Evolutionary conservation across 73 alveolate species (phyloP), one percentile per base, ranked within the genome.

Genomic region (Paramecium bursaria): DNA sequence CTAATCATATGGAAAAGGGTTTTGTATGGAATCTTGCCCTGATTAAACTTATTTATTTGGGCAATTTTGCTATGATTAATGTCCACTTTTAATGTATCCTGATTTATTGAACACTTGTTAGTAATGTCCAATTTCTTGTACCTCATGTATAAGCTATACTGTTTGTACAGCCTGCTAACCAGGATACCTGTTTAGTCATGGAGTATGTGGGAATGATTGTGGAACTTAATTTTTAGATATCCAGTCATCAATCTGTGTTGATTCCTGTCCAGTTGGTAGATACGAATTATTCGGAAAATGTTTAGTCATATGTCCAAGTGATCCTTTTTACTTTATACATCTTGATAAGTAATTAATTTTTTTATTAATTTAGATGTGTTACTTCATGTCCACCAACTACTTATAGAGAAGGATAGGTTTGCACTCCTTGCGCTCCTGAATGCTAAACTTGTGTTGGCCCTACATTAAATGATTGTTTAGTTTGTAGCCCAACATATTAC

Each of bases 381-480:
- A 22, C 23, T 51, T 19, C 42, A 51, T 51, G 74, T 21, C 74
- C 74, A 10, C 11, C 3, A 1, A 21, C 22, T 51, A 51, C 74
- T 26, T 51, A 11, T 22, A 25, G 27, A 10, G 27, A 51, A 2
- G 13, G 27, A 0, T 51, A 51, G 27, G 17, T 26, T 26, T 51
- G 74, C 27, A 2, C 27, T 13, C 46, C 23, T 51, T 51, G 74
- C 13, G 74, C 23, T 51, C 10, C 27, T 13, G 23, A 33, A 51
- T 51, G 74, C 13, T 51, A 11, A 19, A 21, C 46, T 2, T 51
- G 74, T 51, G 27, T 51, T 21, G 74, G 74, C 3, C 74, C 74
- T 26, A 11, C 23, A 22, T 9, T 9, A 11, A 15, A 21, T 19
- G 74, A 51, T 51, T 51, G 74, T 21, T 9, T 51, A 4, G 7